phyloP scores from a whole-genome alignment of 1,139 yeast genomes.

The Geotrichum citri-aurantii region DNA sequence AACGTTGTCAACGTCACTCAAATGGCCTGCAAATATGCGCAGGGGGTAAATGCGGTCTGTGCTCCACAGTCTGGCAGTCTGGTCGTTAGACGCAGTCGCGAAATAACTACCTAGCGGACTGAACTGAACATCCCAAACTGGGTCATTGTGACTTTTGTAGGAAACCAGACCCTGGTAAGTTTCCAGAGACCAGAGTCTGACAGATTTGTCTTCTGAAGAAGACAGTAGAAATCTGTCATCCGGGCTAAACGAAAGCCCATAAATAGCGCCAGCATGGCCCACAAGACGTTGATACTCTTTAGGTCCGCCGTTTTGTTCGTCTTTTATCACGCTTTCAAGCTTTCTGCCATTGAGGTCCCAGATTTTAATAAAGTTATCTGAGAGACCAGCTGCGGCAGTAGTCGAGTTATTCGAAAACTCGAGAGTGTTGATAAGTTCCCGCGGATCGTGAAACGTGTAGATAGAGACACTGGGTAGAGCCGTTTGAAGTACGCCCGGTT shows the following conservation, averaged over 20 bases:
- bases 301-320: slow-evolving; percentile 42
- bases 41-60: slow-evolving; percentile 96
- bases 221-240: slow-evolving; percentile 7
- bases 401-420: slow-evolving; percentile 85
- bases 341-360: slow-evolving; percentile 95
- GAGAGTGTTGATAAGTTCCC: slow-evolving; percentile 75
- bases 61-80: slow-evolving; percentile 96
- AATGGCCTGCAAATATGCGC: slow-evolving; percentile 94
- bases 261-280: slow-evolving; percentile 94
- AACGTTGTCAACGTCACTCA: slow-evolving; percentile 93
- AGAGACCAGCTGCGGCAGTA: slow-evolving; percentile 88
- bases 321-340: slow-evolving; percentile 56
- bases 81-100: slow-evolving; percentile 96
- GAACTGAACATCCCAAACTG: slow-evolving; percentile 95
- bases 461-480: slow-evolving; percentile 91
- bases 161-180: slow-evolving; percentile 83
- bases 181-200: slow-evolving; percentile 89
- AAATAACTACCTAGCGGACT: slow-evolving; percentile 96
- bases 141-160: slow-evolving; percentile 92
- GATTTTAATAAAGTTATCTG: slow-evolving; percentile 80
- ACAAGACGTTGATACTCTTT: slow-evolving; percentile 45
- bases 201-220: slow-evolving; percentile 64
- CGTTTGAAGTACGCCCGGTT: slow-evolving; percentile 61
- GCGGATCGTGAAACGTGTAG: slow-evolving; percentile 96
- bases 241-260: slow-evolving; percentile 78